Evolutionary conservation across 371 early-diverging fungal genomes (phyloP), one percentile per base, ranked within the genome.

Genomic region (Actinomortierella wolfii): DNA sequence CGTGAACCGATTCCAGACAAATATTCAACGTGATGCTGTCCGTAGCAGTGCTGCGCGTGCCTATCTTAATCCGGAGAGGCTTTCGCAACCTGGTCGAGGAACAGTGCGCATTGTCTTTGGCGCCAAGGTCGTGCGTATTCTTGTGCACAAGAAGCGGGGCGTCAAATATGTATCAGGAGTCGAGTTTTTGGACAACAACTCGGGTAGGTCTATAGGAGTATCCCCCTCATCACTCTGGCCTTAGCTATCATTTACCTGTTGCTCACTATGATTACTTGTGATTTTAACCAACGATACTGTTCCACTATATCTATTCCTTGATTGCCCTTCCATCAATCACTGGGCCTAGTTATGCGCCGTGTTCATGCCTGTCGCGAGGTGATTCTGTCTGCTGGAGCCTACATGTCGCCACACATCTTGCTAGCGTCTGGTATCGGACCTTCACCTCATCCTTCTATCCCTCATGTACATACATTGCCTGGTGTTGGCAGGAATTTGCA

Each of bases 401-500:
- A 65, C 43, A 65, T 65, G 2, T 71, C 71, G 1, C 71, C 65
- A 23, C 66, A 71, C 15, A 17, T 65, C 14, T 48, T 70, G 0
- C 58, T 70, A 2, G 71, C 65, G 7, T 65, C 71, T 4, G 66
- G 66, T 8, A 59, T 71, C 34, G 66, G 71, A 14, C 62, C 71
- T 2, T 39, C 59, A 2, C 71, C 59, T 29, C 61, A 58, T 23
- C 56, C 51, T 1, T 47, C 52, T 6, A 65, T 71, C n/a, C 61
- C 59, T 6, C 71, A 61, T 39, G 42, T 71, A 50, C 73, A 71
- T 46, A 66, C 59, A 0, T 56, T 71, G n/a, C 58, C 77, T 21
- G 80, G 80, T 25, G 76, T 79, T 3, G 80, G 80, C 1, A 52
- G 52, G 29, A 76, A 79, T 51, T 57, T 79, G 18, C 66, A 55